A percentile compares a stretch with the other conserved stretches of the same genome.
These are phyloP conservation scores for Bolboschoenus planiculmis DNA, from an alignment of 176 grass and related monocot genomes.

Conservation along the genomic window DNA sequence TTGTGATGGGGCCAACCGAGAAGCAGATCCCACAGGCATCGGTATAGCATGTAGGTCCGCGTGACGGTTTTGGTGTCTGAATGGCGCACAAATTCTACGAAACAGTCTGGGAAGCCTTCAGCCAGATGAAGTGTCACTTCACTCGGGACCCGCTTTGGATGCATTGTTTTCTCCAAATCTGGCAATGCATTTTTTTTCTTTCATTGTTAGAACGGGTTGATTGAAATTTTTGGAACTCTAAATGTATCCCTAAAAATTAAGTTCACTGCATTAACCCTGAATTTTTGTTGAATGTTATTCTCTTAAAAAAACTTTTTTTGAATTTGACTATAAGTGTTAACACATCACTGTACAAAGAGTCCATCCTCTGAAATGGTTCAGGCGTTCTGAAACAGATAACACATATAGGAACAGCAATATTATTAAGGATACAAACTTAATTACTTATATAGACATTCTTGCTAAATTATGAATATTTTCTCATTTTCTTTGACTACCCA, in stretches of 20 bases:
- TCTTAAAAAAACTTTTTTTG: background rate
- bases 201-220: background rate
- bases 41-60: conserved; percentile 22
- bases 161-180: conserved; percentile 28
- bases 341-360: background rate
- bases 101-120: conserved; percentile 6
- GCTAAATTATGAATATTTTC: background rate
- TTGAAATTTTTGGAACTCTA: background rate
- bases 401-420: background rate
- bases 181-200: background rate
- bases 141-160: conserved; percentile 5
- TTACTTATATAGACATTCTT: background rate
- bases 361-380: background rate
- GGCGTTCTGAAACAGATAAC: background rate
- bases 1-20: conserved; percentile 1
- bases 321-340: background rate
- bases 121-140: conserved; percentile 12
- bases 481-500: background rate
- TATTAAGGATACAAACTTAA: background rate
- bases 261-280: background rate
- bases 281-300: background rate
- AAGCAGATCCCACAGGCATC: conserved; percentile 25
- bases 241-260: background rate
- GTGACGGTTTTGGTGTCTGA: background rate
- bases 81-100: background rate